Evolutionary conservation across 805 yeast species (phyloP).

Genomic region (Nakazawaea ernobii): DNA sequence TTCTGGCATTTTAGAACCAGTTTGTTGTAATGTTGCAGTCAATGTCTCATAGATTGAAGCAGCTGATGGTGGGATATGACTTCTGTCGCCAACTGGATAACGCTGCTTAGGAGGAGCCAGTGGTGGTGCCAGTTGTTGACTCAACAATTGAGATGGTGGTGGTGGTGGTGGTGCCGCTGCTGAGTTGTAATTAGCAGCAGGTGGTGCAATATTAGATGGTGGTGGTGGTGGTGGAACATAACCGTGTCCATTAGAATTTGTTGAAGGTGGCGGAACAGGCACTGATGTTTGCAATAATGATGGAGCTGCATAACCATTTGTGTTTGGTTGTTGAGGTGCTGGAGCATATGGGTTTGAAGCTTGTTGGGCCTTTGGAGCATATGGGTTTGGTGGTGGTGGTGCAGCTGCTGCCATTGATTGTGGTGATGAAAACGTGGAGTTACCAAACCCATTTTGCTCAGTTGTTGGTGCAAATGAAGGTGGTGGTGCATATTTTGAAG

Average conservation of each 20-base stretch:
- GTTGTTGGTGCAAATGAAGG: slow-evolving; percentile 12
- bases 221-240: slow-evolving; percentile 6
- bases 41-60: slow-evolving; percentile 56
- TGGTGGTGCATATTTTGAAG: slow-evolving; percentile 23
- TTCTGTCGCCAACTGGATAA: slow-evolving; percentile 61
- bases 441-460: not conserved
- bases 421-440: not conserved
- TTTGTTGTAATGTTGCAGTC: slow-evolving; percentile 46
- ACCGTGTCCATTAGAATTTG: slow-evolving; percentile 10
- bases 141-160: not conserved
- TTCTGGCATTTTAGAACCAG: slow-evolving; percentile 71
- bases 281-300: slow-evolving; percentile 13
- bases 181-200: slow-evolving; percentile 1
- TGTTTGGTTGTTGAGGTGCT: slow-evolving; percentile 16
- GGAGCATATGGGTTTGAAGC: slow-evolving; percentile 31
- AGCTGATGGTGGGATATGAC: slow-evolving; percentile 56
- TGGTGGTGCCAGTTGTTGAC: slow-evolving; percentile 12
- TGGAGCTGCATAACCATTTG: not conserved
- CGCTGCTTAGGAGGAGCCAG: slow-evolving; percentile 12
- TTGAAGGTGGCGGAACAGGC: slow-evolving; percentile 17
- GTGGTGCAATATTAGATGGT: slow-evolving; percentile 7
- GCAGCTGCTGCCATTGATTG: slow-evolving; percentile 1
- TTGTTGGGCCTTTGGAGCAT: slow-evolving; percentile 28
- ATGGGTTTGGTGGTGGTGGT: slow-evolving; percentile 22
- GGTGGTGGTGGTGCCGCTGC: slow-evolving; percentile 14